Base-by-base conservation (phyloP, 306 rosid genomes). In the Chamaecrista fasciculata region DNA sequence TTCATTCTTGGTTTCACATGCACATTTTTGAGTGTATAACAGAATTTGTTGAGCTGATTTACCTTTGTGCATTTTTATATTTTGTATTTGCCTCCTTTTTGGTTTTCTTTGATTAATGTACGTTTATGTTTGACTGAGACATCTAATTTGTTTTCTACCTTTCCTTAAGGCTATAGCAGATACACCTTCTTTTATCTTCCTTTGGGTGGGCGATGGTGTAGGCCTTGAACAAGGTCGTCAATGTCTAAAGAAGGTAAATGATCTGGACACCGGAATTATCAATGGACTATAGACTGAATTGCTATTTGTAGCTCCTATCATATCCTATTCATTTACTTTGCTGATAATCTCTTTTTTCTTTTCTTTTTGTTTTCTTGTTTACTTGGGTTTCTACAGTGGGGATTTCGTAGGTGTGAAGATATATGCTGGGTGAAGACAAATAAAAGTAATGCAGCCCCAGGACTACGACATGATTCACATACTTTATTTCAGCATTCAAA, bases 181-280 rank as follows among this genome's bases (percentile, higher is more conserved):
- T 81, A 91, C 96, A 1, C 99, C 99, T 67, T 95, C 96, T 50
- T 95, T 95, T 84, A 91, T 95, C 76, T 95, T 95, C 84, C 96
- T 95, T 69, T 95, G 99, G 99, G 99, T 95, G 77, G 99, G 99
- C 16, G 99, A 95, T 9, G 97, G 93, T 72, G 87, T 80, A 44
- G 99, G 99, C 75, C 99, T 95, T 80, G 99, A 95, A 89, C 99
- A 95, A 87, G 99, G 99, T 40, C 96, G 99, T 62, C 99, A 95
- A 72, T 95, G 99, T 80, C 86, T 95, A 11, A 95, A 95, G 79
- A 95, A 95, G 97, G 99, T 95, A 70, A 37, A 15, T 75, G 40
- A 34, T 70, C 57, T 66, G 47, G 66, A 71, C 55, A 37, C 56
- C 24, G 43, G 62, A 34, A 12, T 73, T 57, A 19, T 46, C 18